phyloP scores from a whole-genome alignment of 139 green algal species.

The Chlamydomonas asymmetrica region DNA sequence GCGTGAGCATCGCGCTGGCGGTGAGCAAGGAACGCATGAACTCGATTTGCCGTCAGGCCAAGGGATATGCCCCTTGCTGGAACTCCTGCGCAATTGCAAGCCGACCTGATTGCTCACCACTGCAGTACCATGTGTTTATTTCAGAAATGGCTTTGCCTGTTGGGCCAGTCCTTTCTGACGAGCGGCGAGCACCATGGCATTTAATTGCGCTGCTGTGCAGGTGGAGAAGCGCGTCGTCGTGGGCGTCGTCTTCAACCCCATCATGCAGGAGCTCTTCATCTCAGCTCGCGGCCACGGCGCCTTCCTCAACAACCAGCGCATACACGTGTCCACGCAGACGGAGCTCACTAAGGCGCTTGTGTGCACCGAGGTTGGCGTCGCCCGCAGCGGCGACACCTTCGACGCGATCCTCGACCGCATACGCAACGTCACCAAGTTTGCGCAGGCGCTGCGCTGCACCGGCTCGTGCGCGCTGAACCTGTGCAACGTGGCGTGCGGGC shows the following conservation, averaged over 20 bases:
- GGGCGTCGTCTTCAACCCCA: constrained; percentile 95
- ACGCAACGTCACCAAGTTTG: constrained; percentile 35
- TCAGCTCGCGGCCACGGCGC: constrained; percentile 69
- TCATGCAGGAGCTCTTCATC: constrained; percentile 84
- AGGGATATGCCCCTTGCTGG: no score
- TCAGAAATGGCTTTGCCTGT: no score
- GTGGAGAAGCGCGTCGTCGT: constrained; percentile 60
- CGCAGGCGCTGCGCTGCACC: constrained; percentile 71
- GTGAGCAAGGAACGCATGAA: no score
- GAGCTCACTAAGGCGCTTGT: constrained; percentile 74
- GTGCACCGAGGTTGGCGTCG: constrained; percentile 81
- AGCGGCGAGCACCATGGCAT: constrained; percentile 13
- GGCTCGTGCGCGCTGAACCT: constrained; percentile 94
- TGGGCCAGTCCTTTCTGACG: no score
- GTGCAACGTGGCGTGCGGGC: constrained; percentile 76
- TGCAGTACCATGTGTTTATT: no score
- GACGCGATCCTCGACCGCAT: constrained; percentile 79
- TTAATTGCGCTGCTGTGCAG: background rate
- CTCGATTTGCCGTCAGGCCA: no score
- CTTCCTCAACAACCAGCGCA: constrained; percentile 73
- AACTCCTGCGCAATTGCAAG: no score
- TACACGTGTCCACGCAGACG: constrained; percentile 51
- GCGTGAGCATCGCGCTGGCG: constrained; percentile 83
- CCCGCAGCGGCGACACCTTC: constrained; percentile 68
- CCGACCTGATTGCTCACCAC: no score